A percentile compares a stretch with the other conserved stretches of the same genome.
Conservation (phyloP, 2,329 filamentous ascomycete genomes). For the Diaporthe sp. region DNA sequence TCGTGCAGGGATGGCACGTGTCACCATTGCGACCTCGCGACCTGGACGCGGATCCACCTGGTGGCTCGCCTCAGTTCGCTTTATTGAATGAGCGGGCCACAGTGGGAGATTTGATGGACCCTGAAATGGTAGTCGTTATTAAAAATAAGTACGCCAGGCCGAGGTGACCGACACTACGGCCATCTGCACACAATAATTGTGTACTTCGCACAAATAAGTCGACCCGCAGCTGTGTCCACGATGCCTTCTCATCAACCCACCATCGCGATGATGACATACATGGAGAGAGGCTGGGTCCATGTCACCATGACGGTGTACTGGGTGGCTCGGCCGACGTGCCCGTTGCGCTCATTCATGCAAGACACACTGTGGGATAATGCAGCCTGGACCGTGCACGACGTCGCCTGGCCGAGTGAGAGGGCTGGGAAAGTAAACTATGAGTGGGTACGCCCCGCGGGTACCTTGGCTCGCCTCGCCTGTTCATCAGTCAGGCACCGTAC, state of each 20-base stretch:
- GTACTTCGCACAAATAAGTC: not conserved
- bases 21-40: constrained; percentile 26
- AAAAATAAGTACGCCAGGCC: constrained; percentile 25
- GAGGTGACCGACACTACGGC: constrained; percentile 15
- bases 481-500: constrained; percentile 28
- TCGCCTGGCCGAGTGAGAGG: constrained; percentile 7
- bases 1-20: constrained; percentile 27
- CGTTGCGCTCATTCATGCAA: not conserved
- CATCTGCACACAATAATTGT: not conserved
- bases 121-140: constrained; percentile 28
- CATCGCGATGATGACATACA: not conserved
- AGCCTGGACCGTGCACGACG: constrained; percentile 14
- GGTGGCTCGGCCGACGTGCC: not conserved
- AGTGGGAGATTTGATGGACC: constrained; percentile 34
- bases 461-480: constrained; percentile 19
- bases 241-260: no score
- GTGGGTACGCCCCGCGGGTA: constrained; percentile 4
- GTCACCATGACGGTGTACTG: not conserved
- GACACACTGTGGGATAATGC: constrained; percentile 29
- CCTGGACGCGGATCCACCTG: constrained; percentile 26
- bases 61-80: constrained; percentile 16
- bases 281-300: not conserved
- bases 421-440: not conserved
- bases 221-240: not conserved
- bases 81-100: constrained; percentile 35